Evolutionary conservation across 176 grass and related monocot genomes (phyloP), one percentile per base, ranked within the genome.

Genomic region (Zoysia japonica): DNA sequence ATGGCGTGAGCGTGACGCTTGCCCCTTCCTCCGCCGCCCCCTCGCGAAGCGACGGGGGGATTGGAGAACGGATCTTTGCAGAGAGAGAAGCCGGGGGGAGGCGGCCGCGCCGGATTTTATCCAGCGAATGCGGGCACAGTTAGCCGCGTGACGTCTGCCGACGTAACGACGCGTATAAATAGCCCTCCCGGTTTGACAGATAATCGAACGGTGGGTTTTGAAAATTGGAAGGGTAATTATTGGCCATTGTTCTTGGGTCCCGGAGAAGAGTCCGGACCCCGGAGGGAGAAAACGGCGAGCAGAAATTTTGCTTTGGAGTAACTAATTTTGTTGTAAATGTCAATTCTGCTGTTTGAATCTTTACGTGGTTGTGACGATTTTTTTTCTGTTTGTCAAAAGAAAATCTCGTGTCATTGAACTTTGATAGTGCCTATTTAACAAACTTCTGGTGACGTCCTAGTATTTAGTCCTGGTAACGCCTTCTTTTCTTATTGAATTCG

Each of bases 21-120:
- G 54, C n/a, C 50, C 52, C 3, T 41, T 48, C 20, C 47, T 35
- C 38, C 59, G 61, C 38, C 59, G 61, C 76, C 69, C 70, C 87
- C 83, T 70, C 78, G 72, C 61, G 57, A 85, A 55, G 81, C 67
- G 78, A 85, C 50, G 85, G 68, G 74, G 81, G 57, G 71, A 70
- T 44, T 13, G 79, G 85, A 49, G 61, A 67, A 35, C 54, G 61
- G 9, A 54, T 69, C 40, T 46, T 70, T 76, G 54, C 54, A n/a
- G 65, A 3, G 15, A 28, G 28, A 28, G 28, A 28, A 28, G 28
- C 28, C 11, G 15, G 65, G 71, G 17, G 39, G 65, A 56, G 37
- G 74, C 61, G 35, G 74, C 74, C 43, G 80, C 50, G 51, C 44
- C 12, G 69, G 69, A 83, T 78, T 88, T 83, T 70, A 62, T 76